Percentiles rank a stretch among this genome's conserved stretches.
Evolutionary conservation across 2,329 filamentous ascomycete genomes (phyloP).

Genomic region (Incumbomyces lentus): DNA sequence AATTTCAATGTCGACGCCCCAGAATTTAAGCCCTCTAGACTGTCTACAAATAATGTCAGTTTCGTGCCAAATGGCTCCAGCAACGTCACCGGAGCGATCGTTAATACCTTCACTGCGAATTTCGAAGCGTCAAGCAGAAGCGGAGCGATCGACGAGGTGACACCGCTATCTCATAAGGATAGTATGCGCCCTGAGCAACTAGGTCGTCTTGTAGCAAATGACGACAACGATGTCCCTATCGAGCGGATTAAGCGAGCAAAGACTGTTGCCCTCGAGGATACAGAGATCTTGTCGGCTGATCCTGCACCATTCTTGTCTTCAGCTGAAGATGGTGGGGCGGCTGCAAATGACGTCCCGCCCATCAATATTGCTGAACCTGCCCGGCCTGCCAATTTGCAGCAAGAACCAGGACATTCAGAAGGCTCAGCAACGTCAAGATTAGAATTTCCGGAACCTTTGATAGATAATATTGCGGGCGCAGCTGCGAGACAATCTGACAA

Average conservation of each 20-base stretch:
- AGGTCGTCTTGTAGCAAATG: constrained; percentile 47
- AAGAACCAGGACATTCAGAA: constrained; percentile 22
- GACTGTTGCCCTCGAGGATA: constrained; percentile 50
- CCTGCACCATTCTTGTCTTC: constrained; percentile 25
- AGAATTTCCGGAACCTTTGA: not conserved
- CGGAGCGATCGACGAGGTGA: constrained; percentile 75
- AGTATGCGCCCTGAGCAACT: constrained; percentile 42
- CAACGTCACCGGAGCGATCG: constrained; percentile 42
- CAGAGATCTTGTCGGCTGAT: constrained; percentile 63
- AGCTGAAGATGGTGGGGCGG: not conserved
- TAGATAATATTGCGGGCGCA: not conserved
- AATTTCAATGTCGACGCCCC: constrained; percentile 69
- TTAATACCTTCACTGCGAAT: constrained; percentile 54
- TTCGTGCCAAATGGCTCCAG: constrained; percentile 6
- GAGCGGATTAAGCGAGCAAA: constrained; percentile 67
- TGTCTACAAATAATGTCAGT: not conserved
- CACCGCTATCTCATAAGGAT: constrained; percentile 9
- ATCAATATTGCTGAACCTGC: not conserved
- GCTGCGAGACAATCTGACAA: not conserved
- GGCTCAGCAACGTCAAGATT: not conserved
- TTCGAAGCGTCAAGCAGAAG: constrained; percentile 55
- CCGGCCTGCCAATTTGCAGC: not conserved
- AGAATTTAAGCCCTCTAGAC: constrained; percentile 54
- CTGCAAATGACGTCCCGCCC: constrained; percentile 7
- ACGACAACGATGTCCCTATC: constrained; percentile 52